Evolutionary conservation across 108 stramenopile species (phyloP).

Genomic region (Conticribra guillardii): DNA sequence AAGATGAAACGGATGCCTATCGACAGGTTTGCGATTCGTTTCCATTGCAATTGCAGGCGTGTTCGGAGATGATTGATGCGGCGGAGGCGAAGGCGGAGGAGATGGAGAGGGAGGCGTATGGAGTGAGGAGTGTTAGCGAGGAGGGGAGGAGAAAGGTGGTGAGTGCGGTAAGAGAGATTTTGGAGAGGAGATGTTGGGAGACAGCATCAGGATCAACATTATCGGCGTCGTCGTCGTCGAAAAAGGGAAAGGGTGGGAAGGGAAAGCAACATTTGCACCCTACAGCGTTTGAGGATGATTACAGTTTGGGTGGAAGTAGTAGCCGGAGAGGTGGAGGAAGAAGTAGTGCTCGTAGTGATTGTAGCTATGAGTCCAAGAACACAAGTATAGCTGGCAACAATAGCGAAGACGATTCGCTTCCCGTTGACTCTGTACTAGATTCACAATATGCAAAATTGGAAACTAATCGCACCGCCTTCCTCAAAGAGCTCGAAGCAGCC

Average conservation of each 20-base stretch:
- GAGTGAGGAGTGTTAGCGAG: conserved; percentile 69
- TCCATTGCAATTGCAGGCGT: conserved; percentile 75
- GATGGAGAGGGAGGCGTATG: conserved; percentile 74
- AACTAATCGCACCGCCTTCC: conserved; percentile 56
- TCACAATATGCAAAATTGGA: conserved; percentile 66
- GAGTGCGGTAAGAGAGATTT: conserved; percentile 62
- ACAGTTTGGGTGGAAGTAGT: conserved; percentile 5
- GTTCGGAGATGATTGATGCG: conserved; percentile 75
- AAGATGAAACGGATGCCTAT: conserved; percentile 90
- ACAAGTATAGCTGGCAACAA: too few species aligned
- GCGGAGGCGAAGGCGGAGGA: conserved; percentile 61
- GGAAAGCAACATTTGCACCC: too few species aligned
- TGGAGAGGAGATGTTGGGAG: conserved; percentile 58
- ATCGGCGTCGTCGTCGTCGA: too few species aligned
- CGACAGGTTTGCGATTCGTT: conserved; percentile 90
- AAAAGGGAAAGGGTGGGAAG: conserved; percentile 8
- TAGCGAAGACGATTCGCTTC: conserved; percentile 13
- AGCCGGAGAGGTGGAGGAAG: conserved; percentile 1
- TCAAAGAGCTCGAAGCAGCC: conserved; percentile 38
- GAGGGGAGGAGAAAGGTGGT: conserved; percentile 66
- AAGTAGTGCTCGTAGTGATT: conserved; percentile 15
- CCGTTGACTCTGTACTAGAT: conserved; percentile 41
- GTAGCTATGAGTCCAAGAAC: conserved; percentile 4
- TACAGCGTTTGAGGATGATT: background rate
- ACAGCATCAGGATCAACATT: too few species aligned